Percentiles rank a stretch among this genome's conserved stretches.
These are phyloP conservation scores for Nakazawaea wickerhamii DNA, from an alignment of 805 yeast genomes.

Conservation along the genomic window DNA sequence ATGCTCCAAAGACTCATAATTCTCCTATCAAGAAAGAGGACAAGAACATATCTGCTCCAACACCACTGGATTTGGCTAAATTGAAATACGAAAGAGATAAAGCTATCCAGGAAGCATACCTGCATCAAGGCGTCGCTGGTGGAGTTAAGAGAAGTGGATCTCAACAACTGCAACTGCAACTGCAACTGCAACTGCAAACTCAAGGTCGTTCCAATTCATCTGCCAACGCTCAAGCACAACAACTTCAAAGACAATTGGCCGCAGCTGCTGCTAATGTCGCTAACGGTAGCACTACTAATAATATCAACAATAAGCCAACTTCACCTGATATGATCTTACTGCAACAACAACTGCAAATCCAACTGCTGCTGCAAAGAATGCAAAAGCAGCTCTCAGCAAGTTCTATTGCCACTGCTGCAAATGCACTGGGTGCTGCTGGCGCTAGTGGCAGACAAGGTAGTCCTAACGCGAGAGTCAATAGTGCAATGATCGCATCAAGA, in stretches of 20 bases:
- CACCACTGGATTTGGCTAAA: conserved; percentile 80
- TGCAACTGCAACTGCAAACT: background rate
- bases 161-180: background rate
- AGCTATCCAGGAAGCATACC: conserved; percentile 71
- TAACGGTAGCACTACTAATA: conserved; percentile 4
- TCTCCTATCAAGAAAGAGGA: conserved; percentile 30
- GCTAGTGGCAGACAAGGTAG: background rate
- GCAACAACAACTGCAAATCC: conserved; percentile 15
- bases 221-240: conserved; percentile 7
- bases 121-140: conserved; percentile 21
- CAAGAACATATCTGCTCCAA: conserved; percentile 49
- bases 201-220: conserved; percentile 3
- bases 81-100: conserved; percentile 84
- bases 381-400: conserved; percentile 2
- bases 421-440: conserved; percentile 6
- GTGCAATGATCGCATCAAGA: background rate
- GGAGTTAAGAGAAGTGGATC: conserved; percentile 4
- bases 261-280: conserved; percentile 11
- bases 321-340: conserved; percentile 13
- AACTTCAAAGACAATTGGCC: conserved; percentile 13
- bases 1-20: conserved; percentile 54
- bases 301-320: conserved; percentile 1
- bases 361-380: conserved; percentile 13
- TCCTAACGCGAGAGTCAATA: conserved; percentile 3
- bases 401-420: background rate